These are phyloP conservation scores for Mycena galericulata DNA, from an alignment of 768 basidiomycete genomes.

Conservation along the genomic window DNA sequence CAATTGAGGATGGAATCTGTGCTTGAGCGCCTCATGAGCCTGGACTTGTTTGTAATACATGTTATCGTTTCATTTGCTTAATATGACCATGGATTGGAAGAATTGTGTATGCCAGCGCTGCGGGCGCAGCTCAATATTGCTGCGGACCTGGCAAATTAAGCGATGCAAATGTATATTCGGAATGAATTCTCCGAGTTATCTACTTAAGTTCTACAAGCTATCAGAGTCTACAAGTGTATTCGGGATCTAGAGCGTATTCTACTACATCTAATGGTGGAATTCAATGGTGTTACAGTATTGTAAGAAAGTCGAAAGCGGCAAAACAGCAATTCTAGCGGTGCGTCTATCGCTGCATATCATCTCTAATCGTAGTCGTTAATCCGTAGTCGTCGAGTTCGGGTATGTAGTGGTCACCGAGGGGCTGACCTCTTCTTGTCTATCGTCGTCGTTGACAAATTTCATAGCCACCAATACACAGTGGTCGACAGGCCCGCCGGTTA, in stretches of 20 bases:
- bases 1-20: slow-evolving; percentile 60
- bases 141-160: not conserved
- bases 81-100: slow-evolving; percentile 26
- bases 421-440: not conserved
- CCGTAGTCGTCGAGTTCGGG: not conserved
- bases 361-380: no score
- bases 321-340: no score
- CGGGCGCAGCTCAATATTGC: slow-evolving; percentile 11
- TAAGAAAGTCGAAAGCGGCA: no score
- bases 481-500: not conserved
- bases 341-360: no score
- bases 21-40: slow-evolving; percentile 38
- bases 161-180: not conserved
- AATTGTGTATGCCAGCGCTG: not conserved
- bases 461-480: not conserved
- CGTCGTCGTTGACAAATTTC: not conserved
- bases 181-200: not conserved
- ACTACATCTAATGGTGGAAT: no score
- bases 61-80: slow-evolving; percentile 18
- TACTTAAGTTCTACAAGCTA: no score
- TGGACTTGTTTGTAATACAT: slow-evolving; percentile 29
- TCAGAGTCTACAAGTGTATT: not conserved
- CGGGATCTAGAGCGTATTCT: no score
- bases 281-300: no score
- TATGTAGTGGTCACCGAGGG: not conserved